Evolutionary conservation across 495 filamentous ascomycete genomes (phyloP).

Genomic region (Haplographium delicatum): DNA sequence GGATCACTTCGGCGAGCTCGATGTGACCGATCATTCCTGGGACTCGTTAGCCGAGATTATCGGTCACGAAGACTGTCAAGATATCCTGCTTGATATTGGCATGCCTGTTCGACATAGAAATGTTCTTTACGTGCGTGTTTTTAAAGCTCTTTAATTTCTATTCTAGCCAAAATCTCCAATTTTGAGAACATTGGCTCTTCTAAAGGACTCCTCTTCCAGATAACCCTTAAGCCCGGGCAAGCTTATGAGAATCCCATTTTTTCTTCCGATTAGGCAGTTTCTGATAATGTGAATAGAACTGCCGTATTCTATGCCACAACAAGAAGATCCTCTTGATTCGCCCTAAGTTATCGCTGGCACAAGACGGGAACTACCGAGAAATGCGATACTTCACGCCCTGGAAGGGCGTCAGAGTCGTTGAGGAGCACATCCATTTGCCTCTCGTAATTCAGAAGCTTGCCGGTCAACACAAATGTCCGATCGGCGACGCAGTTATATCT

Average conservation of each 20-base stretch:
- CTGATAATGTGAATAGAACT: conserved; percentile 54
- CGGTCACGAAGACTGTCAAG: conserved; percentile 56
- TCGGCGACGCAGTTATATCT: conserved; percentile 73
- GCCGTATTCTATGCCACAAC: conserved; percentile 64
- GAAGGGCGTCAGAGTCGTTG: conserved; percentile 44
- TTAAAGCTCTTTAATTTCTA: no score
- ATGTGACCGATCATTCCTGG: conserved; percentile 58
- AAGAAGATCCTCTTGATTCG: conserved; percentile 67
- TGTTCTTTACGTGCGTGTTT: conserved; percentile 30
- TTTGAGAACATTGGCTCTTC: no score
- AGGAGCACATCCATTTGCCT: conserved; percentile 73
- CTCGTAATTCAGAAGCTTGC: conserved; percentile 55
- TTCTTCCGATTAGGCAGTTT: neutral
- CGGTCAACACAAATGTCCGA: conserved; percentile 49
- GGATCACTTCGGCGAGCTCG: conserved; percentile 61
- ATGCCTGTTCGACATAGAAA: conserved; percentile 62
- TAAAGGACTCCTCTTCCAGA: neutral
- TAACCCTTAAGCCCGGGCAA: conserved; percentile 40
- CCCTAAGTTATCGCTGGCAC: conserved; percentile 80
- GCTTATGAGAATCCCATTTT: conserved; percentile 58
- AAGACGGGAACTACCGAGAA: conserved; percentile 71
- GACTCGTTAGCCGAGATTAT: conserved; percentile 67
- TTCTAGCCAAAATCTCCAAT: no score
- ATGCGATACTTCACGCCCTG: conserved; percentile 56
- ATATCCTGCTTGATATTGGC: conserved; percentile 76